Conservation (phyloP, 257 asterid species). For the Gardenia jasminoides region DNA sequence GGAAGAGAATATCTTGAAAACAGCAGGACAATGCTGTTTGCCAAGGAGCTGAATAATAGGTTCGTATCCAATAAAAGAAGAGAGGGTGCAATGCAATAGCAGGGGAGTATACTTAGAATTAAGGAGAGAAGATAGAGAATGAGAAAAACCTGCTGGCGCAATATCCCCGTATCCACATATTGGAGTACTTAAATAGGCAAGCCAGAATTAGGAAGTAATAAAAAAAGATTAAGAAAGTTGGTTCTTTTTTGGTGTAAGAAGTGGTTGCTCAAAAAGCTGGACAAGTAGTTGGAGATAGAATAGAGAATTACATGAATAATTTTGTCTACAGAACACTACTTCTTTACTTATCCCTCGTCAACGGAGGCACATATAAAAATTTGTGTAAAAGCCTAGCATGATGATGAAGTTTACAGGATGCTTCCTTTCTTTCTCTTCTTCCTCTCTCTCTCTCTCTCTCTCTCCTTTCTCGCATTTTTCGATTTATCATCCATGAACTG, state of each 20-base stretch:
- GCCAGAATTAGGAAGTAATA: conserved; percentile 49
- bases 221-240: conserved; percentile 28
- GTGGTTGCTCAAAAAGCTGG: conserved; percentile 68
- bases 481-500: conserved; percentile 13
- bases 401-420: conserved; percentile 59
- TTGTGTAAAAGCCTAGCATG: conserved; percentile 53
- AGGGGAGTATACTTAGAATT: conserved; percentile 8
- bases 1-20: conserved; percentile 11
- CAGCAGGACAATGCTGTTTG: neutral
- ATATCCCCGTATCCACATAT: conserved; percentile 43
- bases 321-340: conserved; percentile 33
- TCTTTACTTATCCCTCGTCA: conserved; percentile 48
- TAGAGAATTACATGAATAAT: conserved; percentile 36
- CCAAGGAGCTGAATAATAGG: neutral
- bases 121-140: conserved; percentile 35
- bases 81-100: conserved; percentile 13
- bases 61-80: conserved; percentile 9
- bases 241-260: conserved; percentile 28
- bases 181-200: conserved; percentile 64
- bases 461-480: conserved; percentile 9
- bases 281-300: conserved; percentile 42
- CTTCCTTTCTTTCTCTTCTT: conserved; percentile 38
- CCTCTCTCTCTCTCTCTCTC: conserved; percentile 14
- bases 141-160: conserved; percentile 52
- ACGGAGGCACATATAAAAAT: conserved; percentile 40